Percentiles rank a stretch among this genome's conserved stretches.
Evolutionary conservation across 768 basidiomycete species (phyloP).

Genomic region (Clavaria fumosa): DNA sequence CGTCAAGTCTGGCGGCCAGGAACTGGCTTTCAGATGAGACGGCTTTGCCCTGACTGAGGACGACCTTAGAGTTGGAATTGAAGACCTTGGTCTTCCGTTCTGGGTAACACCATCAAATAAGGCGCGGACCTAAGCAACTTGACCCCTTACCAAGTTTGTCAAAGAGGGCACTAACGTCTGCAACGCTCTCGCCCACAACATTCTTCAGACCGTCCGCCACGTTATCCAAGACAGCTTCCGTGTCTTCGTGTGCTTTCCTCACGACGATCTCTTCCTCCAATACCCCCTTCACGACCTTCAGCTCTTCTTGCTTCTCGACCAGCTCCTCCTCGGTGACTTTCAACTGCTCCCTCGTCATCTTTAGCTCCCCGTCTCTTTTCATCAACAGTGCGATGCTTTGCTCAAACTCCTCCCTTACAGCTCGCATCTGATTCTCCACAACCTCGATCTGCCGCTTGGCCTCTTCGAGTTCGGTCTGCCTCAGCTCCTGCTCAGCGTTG

Average conservation of each 20-base stretch:
- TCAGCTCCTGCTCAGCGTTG: constrained; percentile 57
- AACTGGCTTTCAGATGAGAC: constrained; percentile 37
- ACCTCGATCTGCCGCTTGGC: constrained; percentile 71
- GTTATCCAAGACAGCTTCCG: constrained; percentile 52
- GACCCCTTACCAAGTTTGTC: constrained; percentile 60
- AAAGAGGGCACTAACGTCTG: constrained; percentile 57
- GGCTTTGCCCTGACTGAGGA: constrained; percentile 43
- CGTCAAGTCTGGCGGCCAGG: constrained; percentile 43
- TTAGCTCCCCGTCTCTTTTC: constrained; percentile 64
- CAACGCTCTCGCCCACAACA: constrained; percentile 49
- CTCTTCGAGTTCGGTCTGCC: constrained; percentile 66
- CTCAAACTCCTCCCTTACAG: constrained; percentile 81
- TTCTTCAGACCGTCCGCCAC: constrained; percentile 57
- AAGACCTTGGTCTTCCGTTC: constrained; percentile 61
- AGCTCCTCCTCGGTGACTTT: constrained; percentile 37
- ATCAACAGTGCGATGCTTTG: constrained; percentile 68
- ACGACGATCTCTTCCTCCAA: constrained; percentile 73
- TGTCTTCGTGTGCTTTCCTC: constrained; percentile 60
- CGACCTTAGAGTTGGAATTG: constrained; percentile 47
- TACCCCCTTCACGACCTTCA: constrained; percentile 39
- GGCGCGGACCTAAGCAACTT: neutral
- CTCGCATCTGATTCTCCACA: constrained; percentile 66
- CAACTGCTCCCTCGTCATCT: constrained; percentile 40
- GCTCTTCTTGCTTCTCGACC: constrained; percentile 35
- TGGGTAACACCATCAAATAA: constrained; percentile 17